These are phyloP conservation scores for Chondrus crispus DNA, from an alignment of 23 red algal species.

Conservation along the genomic window DNA sequence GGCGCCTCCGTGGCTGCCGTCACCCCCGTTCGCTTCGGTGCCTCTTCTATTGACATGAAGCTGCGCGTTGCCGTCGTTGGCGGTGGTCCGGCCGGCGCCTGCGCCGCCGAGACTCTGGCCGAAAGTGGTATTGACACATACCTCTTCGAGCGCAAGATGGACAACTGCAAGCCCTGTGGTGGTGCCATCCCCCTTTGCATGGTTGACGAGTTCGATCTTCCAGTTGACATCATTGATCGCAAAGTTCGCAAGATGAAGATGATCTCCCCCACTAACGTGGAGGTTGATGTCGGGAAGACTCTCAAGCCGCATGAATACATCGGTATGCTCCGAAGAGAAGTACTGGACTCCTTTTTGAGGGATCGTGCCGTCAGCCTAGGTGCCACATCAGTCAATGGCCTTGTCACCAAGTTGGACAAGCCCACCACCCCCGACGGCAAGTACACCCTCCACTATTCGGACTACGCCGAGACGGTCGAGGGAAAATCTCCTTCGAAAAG, in stretches of 20 bases:
- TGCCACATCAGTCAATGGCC: constrained; percentile 87
- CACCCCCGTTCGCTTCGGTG: no score
- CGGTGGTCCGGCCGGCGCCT: constrained; percentile 93
- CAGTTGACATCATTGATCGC: constrained; percentile 88
- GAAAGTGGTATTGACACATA: constrained; percentile 87
- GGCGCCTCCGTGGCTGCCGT: background rate
- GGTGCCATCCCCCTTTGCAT: constrained; percentile 99
- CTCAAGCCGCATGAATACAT: constrained; percentile 98
- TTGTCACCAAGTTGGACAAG: constrained; percentile 81
- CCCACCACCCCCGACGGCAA: constrained; percentile 42
- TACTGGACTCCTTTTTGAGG: constrained; percentile 89
- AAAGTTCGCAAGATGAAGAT: constrained; percentile 99
- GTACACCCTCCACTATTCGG: constrained; percentile 84
- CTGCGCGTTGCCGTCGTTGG: constrained; percentile 96
- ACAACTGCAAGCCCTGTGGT: constrained; percentile 99
- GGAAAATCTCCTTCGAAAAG: background rate
- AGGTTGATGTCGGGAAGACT: constrained; percentile 85
- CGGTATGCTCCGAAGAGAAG: constrained; percentile 95
- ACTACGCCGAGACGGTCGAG: constrained; percentile 43
- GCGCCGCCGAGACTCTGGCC: constrained; percentile 91
- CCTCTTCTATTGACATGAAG: constrained; percentile 25
- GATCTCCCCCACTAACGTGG: constrained; percentile 92
- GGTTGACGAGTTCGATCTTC: constrained; percentile 98
- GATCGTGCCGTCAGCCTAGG: constrained; percentile 85
- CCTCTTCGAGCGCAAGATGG: constrained; percentile 96